These are phyloP conservation scores for Neolentinus lepideus DNA, from an alignment of 1,284 basidiomycete genomes.

Conservation along the genomic window DNA sequence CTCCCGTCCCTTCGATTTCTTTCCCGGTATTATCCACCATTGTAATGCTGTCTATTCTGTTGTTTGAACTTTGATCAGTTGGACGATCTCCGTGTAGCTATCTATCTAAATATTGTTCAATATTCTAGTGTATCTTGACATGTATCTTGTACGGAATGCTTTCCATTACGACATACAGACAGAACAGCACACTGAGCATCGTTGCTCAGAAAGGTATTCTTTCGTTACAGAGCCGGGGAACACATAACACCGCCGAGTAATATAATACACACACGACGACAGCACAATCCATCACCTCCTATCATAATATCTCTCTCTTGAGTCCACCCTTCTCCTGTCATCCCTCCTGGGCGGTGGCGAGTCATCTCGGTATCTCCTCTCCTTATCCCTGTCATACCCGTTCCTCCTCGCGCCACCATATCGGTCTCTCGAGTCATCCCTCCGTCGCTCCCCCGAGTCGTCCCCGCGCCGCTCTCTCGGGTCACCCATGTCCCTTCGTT, in stretches of 20 bases:
- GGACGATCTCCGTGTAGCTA: too few species aligned
- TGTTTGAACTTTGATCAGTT: not conserved
- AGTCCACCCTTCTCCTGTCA: not conserved
- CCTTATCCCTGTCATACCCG: not conserved
- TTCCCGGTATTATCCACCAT: not conserved
- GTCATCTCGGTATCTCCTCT: not conserved
- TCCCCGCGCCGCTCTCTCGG: conserved; percentile 5
- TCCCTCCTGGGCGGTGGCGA: not conserved
- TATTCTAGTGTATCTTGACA: too few species aligned
- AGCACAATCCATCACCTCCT: not conserved
- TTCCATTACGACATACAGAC: too few species aligned
- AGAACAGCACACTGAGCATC: too few species aligned
- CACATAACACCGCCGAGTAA: not conserved
- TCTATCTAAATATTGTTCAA: too few species aligned
- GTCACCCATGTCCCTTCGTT: conserved; percentile 13
- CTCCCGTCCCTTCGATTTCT: not conserved
- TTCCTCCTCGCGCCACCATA: not conserved
- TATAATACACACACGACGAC: not conserved
- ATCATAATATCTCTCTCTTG: not conserved
- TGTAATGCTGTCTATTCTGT: not conserved
- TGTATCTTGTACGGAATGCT: too few species aligned
- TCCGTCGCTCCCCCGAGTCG: conserved; percentile 6
- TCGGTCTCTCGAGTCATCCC: conserved; percentile 4
- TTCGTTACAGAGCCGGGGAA: too few species aligned
- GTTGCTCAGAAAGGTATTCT: too few species aligned